Percentiles rank a stretch among this genome's conserved stretches.
phyloP scores from a whole-genome alignment of 805 yeast genomes.

The Blastobotrys peoriensis region DNA sequence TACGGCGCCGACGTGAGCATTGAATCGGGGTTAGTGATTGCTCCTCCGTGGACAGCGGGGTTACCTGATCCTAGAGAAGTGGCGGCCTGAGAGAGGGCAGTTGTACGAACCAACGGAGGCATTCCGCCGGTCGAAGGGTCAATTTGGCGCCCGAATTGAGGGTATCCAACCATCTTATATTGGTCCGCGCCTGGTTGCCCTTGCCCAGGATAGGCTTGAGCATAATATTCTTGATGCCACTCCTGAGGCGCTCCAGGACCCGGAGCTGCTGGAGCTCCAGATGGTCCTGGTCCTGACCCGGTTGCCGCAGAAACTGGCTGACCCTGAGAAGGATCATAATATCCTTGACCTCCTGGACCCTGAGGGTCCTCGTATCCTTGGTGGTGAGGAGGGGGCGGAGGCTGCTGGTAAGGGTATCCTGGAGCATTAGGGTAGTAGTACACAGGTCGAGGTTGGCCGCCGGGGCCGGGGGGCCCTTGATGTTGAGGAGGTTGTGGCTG shows the following conservation, averaged over 20 bases:
- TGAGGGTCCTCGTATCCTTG: constrained; percentile 1
- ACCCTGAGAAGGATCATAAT: constrained; percentile 2
- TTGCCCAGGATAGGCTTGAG: constrained; percentile 11
- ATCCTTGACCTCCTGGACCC: not conserved
- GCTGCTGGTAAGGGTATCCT: constrained; percentile 2
- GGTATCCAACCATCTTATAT: not conserved
- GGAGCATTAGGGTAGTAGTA: not conserved
- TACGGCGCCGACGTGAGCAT: constrained; percentile 7
- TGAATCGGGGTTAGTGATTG: not conserved
- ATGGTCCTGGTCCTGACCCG: not conserved
- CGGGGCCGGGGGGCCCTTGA: constrained; percentile 7
- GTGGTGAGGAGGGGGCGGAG: constrained; percentile 10
- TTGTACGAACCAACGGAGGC: constrained; percentile 23
- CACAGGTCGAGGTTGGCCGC: constrained; percentile 5
- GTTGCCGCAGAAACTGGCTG: not conserved
- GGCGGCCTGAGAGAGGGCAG: constrained; percentile 23
- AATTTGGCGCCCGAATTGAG: not conserved
- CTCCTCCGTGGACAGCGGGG: constrained; percentile 1
- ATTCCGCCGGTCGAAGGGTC: constrained; percentile 4
- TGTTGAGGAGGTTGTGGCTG: constrained; percentile 15
- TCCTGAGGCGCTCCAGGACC: not conserved
- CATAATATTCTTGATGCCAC: not conserved
- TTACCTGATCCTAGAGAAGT: constrained; percentile 13
- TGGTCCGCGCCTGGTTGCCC: not conserved
- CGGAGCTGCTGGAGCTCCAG: not conserved